These are phyloP conservation scores for Phytophthora hybrid DNA, from an alignment of 352 stramenopile species.

Conservation along the genomic window DNA sequence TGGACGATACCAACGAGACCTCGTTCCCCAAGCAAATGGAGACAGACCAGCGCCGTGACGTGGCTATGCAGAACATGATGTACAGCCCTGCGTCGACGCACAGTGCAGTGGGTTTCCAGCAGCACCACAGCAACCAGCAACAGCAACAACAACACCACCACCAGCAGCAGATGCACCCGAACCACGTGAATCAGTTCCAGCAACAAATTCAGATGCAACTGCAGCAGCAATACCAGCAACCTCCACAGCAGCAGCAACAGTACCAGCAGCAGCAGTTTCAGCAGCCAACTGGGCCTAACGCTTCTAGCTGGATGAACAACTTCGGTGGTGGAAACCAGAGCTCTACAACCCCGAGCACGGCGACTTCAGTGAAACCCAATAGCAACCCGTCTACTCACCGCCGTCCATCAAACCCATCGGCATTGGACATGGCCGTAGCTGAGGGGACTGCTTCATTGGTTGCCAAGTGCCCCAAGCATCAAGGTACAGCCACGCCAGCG, in stretches of 20 bases:
- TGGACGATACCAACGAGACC: conserved; percentile 64
- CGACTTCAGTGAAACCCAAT: conserved; percentile 27
- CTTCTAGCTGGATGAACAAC: conserved; percentile 44
- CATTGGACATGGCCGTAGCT: conserved; percentile 42
- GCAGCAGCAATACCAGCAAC: conserved; percentile 26
- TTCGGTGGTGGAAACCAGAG: conserved; percentile 36
- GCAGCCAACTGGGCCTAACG: conserved; percentile 26
- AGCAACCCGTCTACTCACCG: conserved; percentile 20
- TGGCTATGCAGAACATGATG: conserved; percentile 35
- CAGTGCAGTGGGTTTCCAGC: conserved; percentile 28
- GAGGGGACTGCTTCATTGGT: conserved; percentile 50
- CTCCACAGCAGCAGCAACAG: neutral
- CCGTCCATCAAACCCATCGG: conserved; percentile 11
- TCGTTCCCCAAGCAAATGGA: conserved; percentile 44
- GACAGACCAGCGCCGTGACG: conserved; percentile 18
- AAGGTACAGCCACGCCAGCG: neutral
- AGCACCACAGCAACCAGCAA: conserved; percentile 12
- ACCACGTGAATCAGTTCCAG: conserved; percentile 18
- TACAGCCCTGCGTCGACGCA: conserved; percentile 16
- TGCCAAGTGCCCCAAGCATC: conserved; percentile 28
- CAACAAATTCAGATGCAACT: conserved; percentile 40
- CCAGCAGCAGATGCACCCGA: conserved; percentile 27
- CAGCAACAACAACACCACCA: conserved; percentile 37
- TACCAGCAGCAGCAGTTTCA: conserved; percentile 51
- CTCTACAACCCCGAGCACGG: conserved; percentile 28